A percentile compares a stretch with the other conserved stretches of the same genome.
phyloP scores from a whole-genome alignment of 1,139 yeast species.

The Candida tunisiensis region DNA sequence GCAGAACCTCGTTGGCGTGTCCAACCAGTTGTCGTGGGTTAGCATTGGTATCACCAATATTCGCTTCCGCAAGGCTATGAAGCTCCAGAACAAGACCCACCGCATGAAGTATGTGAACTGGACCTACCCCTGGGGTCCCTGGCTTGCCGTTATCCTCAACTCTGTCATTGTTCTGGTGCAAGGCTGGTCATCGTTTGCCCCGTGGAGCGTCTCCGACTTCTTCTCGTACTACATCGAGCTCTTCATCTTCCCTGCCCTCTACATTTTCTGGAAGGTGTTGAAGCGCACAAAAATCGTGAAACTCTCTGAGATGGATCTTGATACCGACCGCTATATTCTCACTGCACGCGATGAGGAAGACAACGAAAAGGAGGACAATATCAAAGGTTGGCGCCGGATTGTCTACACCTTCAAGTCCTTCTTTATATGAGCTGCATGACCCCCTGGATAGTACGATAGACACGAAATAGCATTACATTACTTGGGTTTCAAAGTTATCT shows the following conservation, averaged over 20 bases:
- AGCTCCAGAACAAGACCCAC: slow-evolving; percentile 13
- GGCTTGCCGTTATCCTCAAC: slow-evolving; percentile 31
- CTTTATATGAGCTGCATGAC: too few relatives aligned
- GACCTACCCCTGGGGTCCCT: slow-evolving; percentile 51
- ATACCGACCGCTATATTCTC: slow-evolving; percentile 37
- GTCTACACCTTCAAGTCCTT: slow-evolving; percentile 20
- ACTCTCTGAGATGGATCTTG: slow-evolving; percentile 43
- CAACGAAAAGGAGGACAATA: slow-evolving; percentile 23
- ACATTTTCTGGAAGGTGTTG: slow-evolving; percentile 30
- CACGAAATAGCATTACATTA: too few relatives aligned
- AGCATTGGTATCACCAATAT: slow-evolving; percentile 31
- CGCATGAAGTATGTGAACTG: slow-evolving; percentile 26
- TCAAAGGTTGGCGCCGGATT: slow-evolving; percentile 31
- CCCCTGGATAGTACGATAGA: too few relatives aligned
- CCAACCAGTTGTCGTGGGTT: slow-evolving; percentile 38
- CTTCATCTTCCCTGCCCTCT: slow-evolving; percentile 30
- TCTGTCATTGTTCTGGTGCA: slow-evolving; percentile 36
- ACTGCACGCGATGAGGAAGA: slow-evolving; percentile 30
- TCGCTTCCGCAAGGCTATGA: slow-evolving; percentile 32
- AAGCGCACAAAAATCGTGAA: slow-evolving; percentile 32
- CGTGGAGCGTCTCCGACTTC: slow-evolving; percentile 36
- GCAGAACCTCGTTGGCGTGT: slow-evolving; percentile 47
- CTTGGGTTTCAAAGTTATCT: too few relatives aligned
- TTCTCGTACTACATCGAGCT: slow-evolving; percentile 31
- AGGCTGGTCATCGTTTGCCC: slow-evolving; percentile 46